A percentile compares a stretch with the other conserved stretches of the same genome.
Evolutionary conservation across 331 rosid genomes (phyloP).

Genomic region (Pyracantha coccinea): DNA sequence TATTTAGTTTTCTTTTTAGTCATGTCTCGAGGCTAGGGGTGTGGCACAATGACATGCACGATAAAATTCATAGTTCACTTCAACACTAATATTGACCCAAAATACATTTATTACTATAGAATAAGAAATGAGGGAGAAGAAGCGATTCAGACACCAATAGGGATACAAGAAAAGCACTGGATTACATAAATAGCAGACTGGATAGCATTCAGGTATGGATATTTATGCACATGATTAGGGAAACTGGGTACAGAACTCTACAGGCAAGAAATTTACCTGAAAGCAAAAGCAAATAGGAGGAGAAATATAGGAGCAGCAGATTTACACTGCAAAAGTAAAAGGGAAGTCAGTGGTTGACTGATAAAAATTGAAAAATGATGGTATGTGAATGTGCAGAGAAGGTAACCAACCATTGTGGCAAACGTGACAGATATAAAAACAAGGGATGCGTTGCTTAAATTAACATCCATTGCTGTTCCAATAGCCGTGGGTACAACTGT

Average conservation of each 20-base stretch:
- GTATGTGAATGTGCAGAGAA: not conserved
- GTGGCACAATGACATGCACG: not conserved
- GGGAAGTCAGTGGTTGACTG: not conserved
- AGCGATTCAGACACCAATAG: not conserved
- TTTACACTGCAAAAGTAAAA: conserved; percentile 70
- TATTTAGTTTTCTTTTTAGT: too few species aligned
- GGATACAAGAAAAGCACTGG: not conserved
- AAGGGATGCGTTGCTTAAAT: conserved; percentile 95
- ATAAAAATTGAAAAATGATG: not conserved
- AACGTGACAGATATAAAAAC: conserved; percentile 94
- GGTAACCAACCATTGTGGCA: conserved; percentile 91
- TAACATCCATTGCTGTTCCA: conserved; percentile 90
- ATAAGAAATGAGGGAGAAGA: not conserved
- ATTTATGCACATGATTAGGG: conserved; percentile 10
- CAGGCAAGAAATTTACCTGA: conserved; percentile 50
- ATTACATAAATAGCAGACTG: not conserved
- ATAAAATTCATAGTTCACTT: not conserved
- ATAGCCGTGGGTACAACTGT: conserved; percentile 99
- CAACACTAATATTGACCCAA: not conserved
- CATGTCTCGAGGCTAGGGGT: too few species aligned
- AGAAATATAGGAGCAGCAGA: conserved; percentile 98
- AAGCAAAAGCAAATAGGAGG: conserved; percentile 92
- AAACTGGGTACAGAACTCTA: conserved; percentile 7
- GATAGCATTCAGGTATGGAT: conserved; percentile 6
- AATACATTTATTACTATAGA: not conserved